Percentiles rank a stretch among this genome's conserved stretches.
These are phyloP conservation scores for Alternaria arborescens DNA, from an alignment of 2,329 filamentous ascomycete species.

Conservation along the genomic window DNA sequence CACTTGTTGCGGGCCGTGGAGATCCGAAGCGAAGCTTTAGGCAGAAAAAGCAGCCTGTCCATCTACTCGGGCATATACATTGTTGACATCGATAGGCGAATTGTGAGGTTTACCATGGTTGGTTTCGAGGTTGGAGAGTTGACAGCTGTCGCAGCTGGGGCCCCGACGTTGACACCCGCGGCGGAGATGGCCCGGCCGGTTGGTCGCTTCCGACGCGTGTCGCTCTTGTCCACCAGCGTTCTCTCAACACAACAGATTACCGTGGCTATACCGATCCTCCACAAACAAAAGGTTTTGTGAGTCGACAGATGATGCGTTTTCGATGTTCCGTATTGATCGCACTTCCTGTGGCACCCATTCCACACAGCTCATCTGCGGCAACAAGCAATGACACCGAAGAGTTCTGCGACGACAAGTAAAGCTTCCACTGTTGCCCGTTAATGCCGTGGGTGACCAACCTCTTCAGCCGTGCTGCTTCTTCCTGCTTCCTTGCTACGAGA, in stretches of 20 bases:
- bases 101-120: background rate
- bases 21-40: conserved; percentile 3
- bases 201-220: background rate
- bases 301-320: background rate
- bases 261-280: background rate
- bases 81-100: background rate
- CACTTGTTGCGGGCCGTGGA: conserved; percentile 8
- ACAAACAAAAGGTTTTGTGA: background rate
- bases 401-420: background rate
- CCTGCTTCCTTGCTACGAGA: background rate
- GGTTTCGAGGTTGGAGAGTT: conserved; percentile 2
- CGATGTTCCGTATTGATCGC: background rate
- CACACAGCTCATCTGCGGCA: background rate
- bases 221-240: background rate
- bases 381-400: background rate
- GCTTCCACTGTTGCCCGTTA: background rate
- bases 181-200: conserved; percentile 9
- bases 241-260: background rate
- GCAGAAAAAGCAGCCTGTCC: conserved; percentile 2
- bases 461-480: background rate
- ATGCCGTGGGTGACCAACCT: background rate
- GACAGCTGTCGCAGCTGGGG: conserved; percentile 8
- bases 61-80: background rate
- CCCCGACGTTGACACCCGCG: background rate
- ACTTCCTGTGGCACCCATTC: background rate